Percentiles rank a stretch among this genome's conserved stretches.
phyloP scores from a whole-genome alignment of 345 rosid species.

The Arabis alpina region DNA sequence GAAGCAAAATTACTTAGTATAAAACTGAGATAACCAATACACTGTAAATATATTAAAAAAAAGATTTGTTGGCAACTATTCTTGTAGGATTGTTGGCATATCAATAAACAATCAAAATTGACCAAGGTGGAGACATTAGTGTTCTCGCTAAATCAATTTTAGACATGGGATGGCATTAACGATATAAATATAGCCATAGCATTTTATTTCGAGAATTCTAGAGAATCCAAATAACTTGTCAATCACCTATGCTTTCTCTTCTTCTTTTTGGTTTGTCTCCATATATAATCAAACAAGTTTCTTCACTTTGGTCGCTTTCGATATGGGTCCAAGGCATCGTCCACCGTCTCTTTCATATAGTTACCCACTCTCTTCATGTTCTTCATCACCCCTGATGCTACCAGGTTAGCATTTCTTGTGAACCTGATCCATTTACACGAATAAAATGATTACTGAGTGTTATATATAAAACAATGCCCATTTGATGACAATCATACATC shows the following conservation, averaged over 20 bases:
- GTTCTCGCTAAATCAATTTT: constrained; percentile 19
- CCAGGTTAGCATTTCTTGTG: constrained; percentile 62
- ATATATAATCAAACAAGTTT: neutral
- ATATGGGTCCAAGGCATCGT: constrained; percentile 54
- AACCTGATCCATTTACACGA: constrained; percentile 49
- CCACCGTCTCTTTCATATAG: constrained; percentile 57
- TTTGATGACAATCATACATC: constrained; percentile 3
- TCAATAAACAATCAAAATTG: constrained; percentile 27
- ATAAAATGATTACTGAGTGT: neutral
- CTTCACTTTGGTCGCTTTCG: constrained; percentile 62
- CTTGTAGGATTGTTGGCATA: neutral
- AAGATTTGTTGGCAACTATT: too few relatives aligned
- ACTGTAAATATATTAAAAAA: too few relatives aligned
- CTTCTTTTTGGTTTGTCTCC: constrained; percentile 1
- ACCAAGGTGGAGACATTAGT: too few relatives aligned
- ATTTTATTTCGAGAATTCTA: constrained; percentile 22
- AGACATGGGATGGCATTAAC: neutral
- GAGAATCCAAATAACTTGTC: constrained; percentile 13
- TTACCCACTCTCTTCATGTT: constrained; percentile 63
- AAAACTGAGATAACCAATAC: too few relatives aligned
- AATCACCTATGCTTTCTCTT: constrained; percentile 19
- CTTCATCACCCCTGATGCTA: constrained; percentile 65
- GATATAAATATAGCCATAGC: constrained; percentile 8
- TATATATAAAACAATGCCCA: constrained; percentile 20
- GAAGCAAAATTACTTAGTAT: neutral